Conservation (phyloP, 2,329 filamentous ascomycete genomes). For the Emydomyces testavorans region DNA sequence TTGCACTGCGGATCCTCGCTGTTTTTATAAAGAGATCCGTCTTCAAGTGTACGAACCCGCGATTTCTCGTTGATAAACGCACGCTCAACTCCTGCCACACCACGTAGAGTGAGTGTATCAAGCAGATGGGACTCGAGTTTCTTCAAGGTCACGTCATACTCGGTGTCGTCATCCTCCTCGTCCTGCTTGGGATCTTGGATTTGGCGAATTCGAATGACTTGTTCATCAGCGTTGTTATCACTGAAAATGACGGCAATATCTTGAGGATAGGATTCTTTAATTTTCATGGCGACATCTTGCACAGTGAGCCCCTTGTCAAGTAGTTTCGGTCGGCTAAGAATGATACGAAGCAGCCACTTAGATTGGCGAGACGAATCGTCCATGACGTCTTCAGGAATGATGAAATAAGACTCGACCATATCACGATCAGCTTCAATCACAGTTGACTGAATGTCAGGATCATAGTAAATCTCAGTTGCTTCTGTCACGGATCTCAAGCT, state of each 20-base stretch:
- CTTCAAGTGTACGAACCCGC: slow-evolving; percentile 52
- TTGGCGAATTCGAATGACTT: slow-evolving; percentile 84
- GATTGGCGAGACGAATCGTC: slow-evolving; percentile 58
- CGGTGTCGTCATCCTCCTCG: slow-evolving; percentile 60
- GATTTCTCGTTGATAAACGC: slow-evolving; percentile 83
- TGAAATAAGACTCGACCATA: slow-evolving; percentile 93
- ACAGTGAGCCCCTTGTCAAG: slow-evolving; percentile 83
- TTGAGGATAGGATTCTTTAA: slow-evolving; percentile 76
- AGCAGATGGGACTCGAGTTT: slow-evolving; percentile 82
- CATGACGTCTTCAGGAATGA: slow-evolving; percentile 75
- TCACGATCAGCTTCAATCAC: slow-evolving; percentile 79
- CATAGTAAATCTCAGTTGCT: slow-evolving; percentile 92
- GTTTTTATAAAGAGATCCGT: slow-evolving; percentile 62
- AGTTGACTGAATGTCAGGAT: slow-evolving; percentile 76
- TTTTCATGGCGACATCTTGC: slow-evolving; percentile 76
- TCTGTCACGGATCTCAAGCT: slow-evolving; percentile 84
- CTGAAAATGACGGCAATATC: slow-evolving; percentile 91
- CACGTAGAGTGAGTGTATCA: slow-evolving; percentile 80
- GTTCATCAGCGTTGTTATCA: slow-evolving; percentile 93
- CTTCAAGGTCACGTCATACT: slow-evolving; percentile 89
- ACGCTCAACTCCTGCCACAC: slow-evolving; percentile 76
- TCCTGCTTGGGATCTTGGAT: slow-evolving; percentile 59
- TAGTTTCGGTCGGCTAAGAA: slow-evolving; percentile 84
- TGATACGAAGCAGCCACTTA: slow-evolving; percentile 87
- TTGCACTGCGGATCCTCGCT: slow-evolving; percentile 66